These are phyloP conservation scores for Xerophyta viscosa DNA, from an alignment of 106 monocot genomes.

Conservation along the genomic window DNA sequence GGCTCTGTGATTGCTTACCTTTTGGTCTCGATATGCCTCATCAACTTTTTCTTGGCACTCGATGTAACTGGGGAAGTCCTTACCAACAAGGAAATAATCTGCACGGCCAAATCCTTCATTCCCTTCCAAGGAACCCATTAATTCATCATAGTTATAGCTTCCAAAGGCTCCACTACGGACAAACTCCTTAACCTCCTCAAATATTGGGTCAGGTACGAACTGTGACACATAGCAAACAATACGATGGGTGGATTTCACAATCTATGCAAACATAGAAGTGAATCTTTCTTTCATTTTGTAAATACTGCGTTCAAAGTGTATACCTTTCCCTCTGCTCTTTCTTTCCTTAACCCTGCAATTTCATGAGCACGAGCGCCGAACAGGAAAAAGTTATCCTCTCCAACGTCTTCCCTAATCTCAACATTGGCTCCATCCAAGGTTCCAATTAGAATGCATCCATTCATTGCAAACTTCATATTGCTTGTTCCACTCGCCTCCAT, in stretches of 20 bases:
- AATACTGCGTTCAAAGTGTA: background rate
- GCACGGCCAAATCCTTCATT: conserved; percentile 94
- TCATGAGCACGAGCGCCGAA: conserved; percentile 95
- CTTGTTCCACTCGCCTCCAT: conserved; percentile 99
- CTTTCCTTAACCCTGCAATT: conserved; percentile 74
- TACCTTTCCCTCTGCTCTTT: conserved; percentile 93
- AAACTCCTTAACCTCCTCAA: conserved; percentile 91
- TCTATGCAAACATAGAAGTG: too few species aligned
- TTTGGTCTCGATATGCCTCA: conserved; percentile 72
- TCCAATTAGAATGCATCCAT: conserved; percentile 97
- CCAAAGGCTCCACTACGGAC: conserved; percentile 87
- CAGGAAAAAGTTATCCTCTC: conserved; percentile 91
- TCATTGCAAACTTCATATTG: conserved; percentile 99
- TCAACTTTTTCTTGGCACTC: conserved; percentile 90
- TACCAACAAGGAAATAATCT: conserved; percentile 98
- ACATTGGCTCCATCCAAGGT: conserved; percentile 98
- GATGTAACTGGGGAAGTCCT: conserved; percentile 96
- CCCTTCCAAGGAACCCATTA: conserved; percentile 91
- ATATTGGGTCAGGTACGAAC: conserved; percentile 92
- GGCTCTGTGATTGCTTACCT: conserved; percentile 32
- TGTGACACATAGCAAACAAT: conserved; percentile 16
- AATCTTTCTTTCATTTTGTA: too few species aligned
- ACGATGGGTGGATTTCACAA: background rate
- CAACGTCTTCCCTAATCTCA: conserved; percentile 96
- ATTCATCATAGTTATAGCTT: conserved; percentile 46